A percentile compares a stretch with the other conserved stretches of the same genome.
These are phyloP conservation scores for Echinosophora koreensis DNA, from an alignment of 306 rosid genomes.

Conservation along the genomic window DNA sequence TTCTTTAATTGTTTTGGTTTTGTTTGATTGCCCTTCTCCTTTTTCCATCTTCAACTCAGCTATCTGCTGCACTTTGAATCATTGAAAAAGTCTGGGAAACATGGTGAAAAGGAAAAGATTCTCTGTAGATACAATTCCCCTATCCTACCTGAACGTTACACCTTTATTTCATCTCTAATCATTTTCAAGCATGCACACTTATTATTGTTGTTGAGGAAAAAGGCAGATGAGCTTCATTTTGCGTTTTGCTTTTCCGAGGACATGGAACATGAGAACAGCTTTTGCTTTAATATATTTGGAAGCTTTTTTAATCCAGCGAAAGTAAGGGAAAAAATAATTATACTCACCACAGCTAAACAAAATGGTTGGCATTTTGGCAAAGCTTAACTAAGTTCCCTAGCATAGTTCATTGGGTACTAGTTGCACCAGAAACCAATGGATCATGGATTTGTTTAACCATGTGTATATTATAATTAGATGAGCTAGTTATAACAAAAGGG, in stretches of 20 bases:
- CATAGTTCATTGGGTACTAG: neutral
- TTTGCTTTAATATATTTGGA: conserved; percentile 25
- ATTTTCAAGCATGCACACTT: conserved; percentile 49
- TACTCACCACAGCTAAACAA: neutral
- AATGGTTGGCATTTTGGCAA: neutral
- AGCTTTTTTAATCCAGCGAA: neutral
- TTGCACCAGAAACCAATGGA: neutral
- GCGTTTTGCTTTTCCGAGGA: conserved; percentile 44
- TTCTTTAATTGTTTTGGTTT: conserved; percentile 10
- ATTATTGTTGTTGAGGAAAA: conserved; percentile 22
- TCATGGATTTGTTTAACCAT: neutral
- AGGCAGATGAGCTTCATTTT: conserved; percentile 18
- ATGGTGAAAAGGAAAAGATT: conserved; percentile 47
- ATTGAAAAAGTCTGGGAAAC: conserved; percentile 31
- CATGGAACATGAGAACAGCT: neutral
- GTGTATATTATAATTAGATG: too few species aligned
- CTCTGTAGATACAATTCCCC: conserved; percentile 31
- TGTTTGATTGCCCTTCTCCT: conserved; percentile 6
- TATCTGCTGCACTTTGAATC: conserved; percentile 38
- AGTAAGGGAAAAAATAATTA: neutral
- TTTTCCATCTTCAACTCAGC: neutral
- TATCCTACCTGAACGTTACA: conserved; percentile 3
- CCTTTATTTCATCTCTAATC: conserved; percentile 56
- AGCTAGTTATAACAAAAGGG: too few species aligned
- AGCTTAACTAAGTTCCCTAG: neutral